Percentiles rank a stretch among this genome's conserved stretches.
Evolutionary conservation across 2,329 filamentous ascomycete genomes (phyloP).

Genomic region (Fusarium humuli): DNA sequence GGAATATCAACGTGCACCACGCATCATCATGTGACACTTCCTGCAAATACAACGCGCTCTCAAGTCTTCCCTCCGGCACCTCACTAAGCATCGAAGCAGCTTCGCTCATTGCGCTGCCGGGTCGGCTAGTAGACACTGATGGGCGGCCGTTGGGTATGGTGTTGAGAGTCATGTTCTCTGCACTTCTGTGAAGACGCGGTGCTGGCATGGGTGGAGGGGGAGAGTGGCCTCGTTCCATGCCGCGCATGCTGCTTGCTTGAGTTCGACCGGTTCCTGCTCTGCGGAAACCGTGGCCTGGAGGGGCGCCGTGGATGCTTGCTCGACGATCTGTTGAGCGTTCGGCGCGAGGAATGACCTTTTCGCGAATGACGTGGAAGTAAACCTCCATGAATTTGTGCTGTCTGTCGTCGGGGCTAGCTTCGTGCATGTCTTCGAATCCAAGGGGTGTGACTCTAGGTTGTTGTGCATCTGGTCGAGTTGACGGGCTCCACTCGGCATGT

Average conservation of each 20-base stretch:
- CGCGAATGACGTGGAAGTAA: constrained; percentile 62
- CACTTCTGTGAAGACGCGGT: constrained; percentile 22
- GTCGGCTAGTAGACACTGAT: constrained; percentile 16
- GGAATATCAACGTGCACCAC: constrained; percentile 67
- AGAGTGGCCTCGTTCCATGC: constrained; percentile 16
- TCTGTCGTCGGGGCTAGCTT: constrained; percentile 60
- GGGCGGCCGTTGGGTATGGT: constrained; percentile 16
- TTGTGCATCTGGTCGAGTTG: constrained; percentile 13
- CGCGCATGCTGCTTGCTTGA: constrained; percentile 41
- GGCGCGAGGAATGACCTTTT: constrained; percentile 54
- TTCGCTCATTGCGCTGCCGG: constrained; percentile 30
- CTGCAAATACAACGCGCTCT: constrained; percentile 39
- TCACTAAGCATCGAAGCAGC: constrained; percentile 23
- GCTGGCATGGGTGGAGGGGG: constrained; percentile 21
- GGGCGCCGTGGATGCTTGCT: constrained; percentile 40
- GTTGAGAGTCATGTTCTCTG: constrained; percentile 20
- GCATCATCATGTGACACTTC: constrained; percentile 55
- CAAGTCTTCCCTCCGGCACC: constrained; percentile 3
- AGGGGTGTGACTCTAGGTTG: constrained; percentile 28
- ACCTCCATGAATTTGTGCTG: constrained; percentile 64
- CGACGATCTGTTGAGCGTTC: constrained; percentile 46
- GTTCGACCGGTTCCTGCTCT: constrained; percentile 40
- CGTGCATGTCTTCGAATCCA: constrained; percentile 60
- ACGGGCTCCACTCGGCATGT: constrained; percentile 32
- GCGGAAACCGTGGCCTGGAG: constrained; percentile 40